Evolutionary conservation across 73 alveolate species (phyloP).

Genomic region (Paraurostyla sp.): DNA sequence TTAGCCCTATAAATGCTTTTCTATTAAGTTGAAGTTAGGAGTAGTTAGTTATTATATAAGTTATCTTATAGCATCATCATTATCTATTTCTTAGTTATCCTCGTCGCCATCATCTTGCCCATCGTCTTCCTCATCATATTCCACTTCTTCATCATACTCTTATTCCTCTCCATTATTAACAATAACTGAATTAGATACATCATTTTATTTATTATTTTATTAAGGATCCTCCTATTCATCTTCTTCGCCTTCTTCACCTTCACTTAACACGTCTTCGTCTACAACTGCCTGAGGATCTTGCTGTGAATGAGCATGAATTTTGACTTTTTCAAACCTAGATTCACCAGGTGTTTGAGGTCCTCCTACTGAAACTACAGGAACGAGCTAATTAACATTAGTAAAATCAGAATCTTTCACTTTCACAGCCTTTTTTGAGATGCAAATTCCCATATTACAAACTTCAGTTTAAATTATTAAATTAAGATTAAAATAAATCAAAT

Average conservation of each 20-base stretch:
- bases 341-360: neutral
- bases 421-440: conserved; percentile 22
- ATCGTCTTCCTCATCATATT: conserved; percentile 19
- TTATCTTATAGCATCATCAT: conserved; percentile 6
- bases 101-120: conserved; percentile 36
- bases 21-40: conserved; percentile 30
- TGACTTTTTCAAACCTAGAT: conserved; percentile 46
- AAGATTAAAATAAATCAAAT: too few species aligned
- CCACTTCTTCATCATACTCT: conserved; percentile 24
- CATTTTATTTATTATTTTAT: neutral
- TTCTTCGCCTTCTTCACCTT: neutral
- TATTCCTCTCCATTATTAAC: conserved; percentile 24
- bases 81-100: neutral
- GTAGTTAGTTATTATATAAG: conserved; percentile 5
- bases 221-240: neutral
- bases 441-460: conserved; percentile 20
- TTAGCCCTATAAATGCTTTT: neutral
- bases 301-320: conserved; percentile 14
- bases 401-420: neutral
- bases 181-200: neutral
- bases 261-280: conserved; percentile 36
- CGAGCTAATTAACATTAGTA: neutral
- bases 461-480: too few species aligned
- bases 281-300: conserved; percentile 32
- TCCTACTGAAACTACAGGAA: neutral